Conservation (phyloP, 495 filamentous ascomycete species). For the Aspergillus mulundensis region DNA sequence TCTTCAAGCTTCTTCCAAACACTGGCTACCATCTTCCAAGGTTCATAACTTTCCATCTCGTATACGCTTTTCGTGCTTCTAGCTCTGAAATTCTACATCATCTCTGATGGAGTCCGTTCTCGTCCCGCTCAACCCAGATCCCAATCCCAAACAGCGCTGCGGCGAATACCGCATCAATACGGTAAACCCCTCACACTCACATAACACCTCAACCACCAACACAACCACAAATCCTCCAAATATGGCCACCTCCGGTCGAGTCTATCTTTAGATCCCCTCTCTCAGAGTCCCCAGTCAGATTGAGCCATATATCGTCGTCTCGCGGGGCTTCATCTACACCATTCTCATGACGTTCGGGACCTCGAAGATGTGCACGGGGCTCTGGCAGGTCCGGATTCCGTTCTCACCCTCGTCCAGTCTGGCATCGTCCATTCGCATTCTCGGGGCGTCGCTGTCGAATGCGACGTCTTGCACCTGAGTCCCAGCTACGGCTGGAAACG, state of each 20-base stretch:
- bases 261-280: conserved; percentile 60
- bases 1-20: no score
- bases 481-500: not conserved
- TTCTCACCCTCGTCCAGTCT: conserved; percentile 7
- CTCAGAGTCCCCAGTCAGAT: conserved; percentile 54
- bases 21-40: no score
- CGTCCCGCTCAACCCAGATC: not conserved
- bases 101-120: conserved; percentile 12
- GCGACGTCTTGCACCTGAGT: conserved; percentile 9
- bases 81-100: no score
- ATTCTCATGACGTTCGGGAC: conserved; percentile 62
- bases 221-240: no score
- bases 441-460: conserved; percentile 8
- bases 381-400: conserved; percentile 62
- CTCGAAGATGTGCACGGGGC: conserved; percentile 61
- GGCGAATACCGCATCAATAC: conserved; percentile 7
- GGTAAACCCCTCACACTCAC: not conserved
- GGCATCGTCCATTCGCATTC: not conserved
- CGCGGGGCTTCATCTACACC: conserved; percentile 69
- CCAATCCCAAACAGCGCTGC: no score
- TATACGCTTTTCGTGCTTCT: no score
- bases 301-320: no score
- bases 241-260: conserved; percentile 29
- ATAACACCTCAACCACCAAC: no score
- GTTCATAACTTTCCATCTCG: no score